Percentiles rank a stretch among this genome's conserved stretches.
These are phyloP conservation scores for Pseudovirgaria hyperparasitica DNA, from an alignment of 2,329 filamentous ascomycete species.

Conservation along the genomic window DNA sequence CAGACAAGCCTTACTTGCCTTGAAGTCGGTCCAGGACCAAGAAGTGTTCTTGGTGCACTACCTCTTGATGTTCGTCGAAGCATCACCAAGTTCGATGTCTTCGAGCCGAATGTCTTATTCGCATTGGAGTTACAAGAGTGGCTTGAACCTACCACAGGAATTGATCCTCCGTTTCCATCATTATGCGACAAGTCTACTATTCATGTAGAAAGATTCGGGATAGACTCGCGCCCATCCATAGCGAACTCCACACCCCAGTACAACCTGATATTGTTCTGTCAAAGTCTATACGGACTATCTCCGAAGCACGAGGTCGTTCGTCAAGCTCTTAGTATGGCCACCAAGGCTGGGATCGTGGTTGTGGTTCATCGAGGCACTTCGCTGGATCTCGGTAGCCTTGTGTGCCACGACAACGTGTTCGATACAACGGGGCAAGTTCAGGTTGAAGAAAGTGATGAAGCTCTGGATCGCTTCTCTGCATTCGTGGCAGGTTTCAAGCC, in stretches of 20 bases:
- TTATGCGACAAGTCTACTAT: constrained; percentile 29
- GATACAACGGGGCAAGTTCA: constrained; percentile 33
- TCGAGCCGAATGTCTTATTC: constrained; percentile 40
- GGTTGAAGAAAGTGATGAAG: constrained; percentile 33
- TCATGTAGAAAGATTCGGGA: constrained; percentile 14
- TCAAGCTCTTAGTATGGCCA: constrained; percentile 36
- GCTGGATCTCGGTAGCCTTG: constrained; percentile 35
- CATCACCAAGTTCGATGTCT: constrained; percentile 40
- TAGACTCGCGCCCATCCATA: constrained; percentile 8
- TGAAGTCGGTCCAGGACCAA: constrained; percentile 47
- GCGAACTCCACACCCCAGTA: constrained; percentile 27
- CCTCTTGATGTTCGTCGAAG: constrained; percentile 29
- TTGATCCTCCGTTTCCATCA: constrained; percentile 26
- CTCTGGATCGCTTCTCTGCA: constrained; percentile 37
- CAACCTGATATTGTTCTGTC: constrained; percentile 48
- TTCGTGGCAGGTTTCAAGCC: constrained; percentile 39
- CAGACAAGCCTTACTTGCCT: constrained; percentile 37
- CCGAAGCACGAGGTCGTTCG: constrained; percentile 35
- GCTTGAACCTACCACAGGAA: constrained; percentile 20
- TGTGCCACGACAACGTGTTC: constrained; percentile 33
- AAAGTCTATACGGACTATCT: constrained; percentile 51
- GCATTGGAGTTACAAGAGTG: constrained; percentile 31
- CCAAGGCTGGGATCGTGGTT: constrained; percentile 32
- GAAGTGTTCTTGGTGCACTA: constrained; percentile 40
- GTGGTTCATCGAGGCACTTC: constrained; percentile 42